Evolutionary conservation across 352 stramenopile species (phyloP), one percentile per base, ranked within the genome.

Genomic region (Globisporangium barbulae): DNA sequence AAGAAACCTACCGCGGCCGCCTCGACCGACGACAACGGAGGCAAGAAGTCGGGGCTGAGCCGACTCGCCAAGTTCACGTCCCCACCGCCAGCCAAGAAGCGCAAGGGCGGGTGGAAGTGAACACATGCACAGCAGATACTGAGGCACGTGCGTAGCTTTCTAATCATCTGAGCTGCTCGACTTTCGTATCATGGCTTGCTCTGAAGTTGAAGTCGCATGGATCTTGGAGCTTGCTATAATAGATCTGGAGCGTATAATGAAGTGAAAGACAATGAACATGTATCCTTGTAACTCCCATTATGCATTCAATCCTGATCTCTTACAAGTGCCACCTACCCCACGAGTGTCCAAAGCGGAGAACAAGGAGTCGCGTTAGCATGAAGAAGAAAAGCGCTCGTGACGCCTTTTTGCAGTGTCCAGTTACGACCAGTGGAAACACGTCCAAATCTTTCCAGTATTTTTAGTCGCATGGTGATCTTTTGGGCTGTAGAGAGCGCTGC

Each of bases 51-150:
- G 5, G 83, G 83, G 3, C 64, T 91, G 31, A 78, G 87, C 53
- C 73, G 81, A 17, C 64, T 92, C 49, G 77, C 81, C 33, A 83
- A 89, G 63, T 92, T 92, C 44, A 63, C 75, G 52, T 84, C 78
- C 5, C 78, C 78, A 7, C 65, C 73, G 1, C 73, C 75, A 5
- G 66, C 64, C 41, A 86, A 86, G 69, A 58, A 59, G 45, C 53
- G 62, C 53, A 68, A 68, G 39, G 44, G 25, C 31, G 72, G 60
- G 17, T 73, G 63, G 72, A 82, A 81, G 53, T 75, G 69, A 57
- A 4, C 13, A 22, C 5, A 54, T 12, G 31, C 22, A 54, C 44
- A 35, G 19, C 2, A 15, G 25, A 50, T 28, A 28, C 25, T 28
- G 25, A 28, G 25, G 25, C 25, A 28, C 25, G 17, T 41, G 35